phyloP scores from a whole-genome alignment of 208 protist species.

The Novymonas esmeraldas region DNA sequence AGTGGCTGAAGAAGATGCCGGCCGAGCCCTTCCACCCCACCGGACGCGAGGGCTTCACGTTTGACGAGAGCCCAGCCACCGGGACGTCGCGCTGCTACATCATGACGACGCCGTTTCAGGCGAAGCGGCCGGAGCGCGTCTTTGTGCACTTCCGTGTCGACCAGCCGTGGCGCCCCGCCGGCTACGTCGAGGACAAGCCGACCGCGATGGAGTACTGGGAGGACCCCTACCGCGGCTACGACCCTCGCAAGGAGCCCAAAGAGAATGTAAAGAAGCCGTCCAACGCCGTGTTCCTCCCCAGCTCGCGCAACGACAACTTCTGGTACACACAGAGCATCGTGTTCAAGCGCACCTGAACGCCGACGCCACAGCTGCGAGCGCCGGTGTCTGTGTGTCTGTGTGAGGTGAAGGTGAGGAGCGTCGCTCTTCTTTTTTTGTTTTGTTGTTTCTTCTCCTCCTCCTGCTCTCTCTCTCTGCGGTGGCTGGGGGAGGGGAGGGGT shows the following conservation, averaged over 20 bases:
- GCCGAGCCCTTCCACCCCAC: conserved; percentile 63
- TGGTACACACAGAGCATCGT: conserved; percentile 92
- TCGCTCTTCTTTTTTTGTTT: conserved; percentile 2
- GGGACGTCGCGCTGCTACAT: conserved; percentile 80
- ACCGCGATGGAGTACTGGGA: conserved; percentile 86
- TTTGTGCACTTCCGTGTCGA: conserved; percentile 67
- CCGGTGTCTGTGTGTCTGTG: neutral
- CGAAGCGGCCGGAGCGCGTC: conserved; percentile 42
- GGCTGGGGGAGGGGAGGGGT: too few relatives aligned
- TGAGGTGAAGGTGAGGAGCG: neutral
- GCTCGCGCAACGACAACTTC: conserved; percentile 65
- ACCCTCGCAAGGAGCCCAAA: conserved; percentile 81
- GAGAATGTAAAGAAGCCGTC: conserved; percentile 69
- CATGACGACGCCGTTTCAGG: conserved; percentile 75
- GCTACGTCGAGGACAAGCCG: conserved; percentile 75
- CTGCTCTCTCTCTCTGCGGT: neutral
- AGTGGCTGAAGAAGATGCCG: conserved; percentile 66
- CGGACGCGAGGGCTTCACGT: conserved; percentile 80
- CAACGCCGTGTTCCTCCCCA: conserved; percentile 65
- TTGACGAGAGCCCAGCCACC: conserved; percentile 76
- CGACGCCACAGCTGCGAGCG: neutral
- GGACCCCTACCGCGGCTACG: conserved; percentile 83
- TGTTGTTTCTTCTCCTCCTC: neutral
- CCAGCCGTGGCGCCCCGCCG: conserved; percentile 73
- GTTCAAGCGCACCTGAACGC: conserved; percentile 74